phyloP scores from a whole-genome alignment of 2,329 filamentous ascomycete species.

The Aaosphaeria arxii region DNA sequence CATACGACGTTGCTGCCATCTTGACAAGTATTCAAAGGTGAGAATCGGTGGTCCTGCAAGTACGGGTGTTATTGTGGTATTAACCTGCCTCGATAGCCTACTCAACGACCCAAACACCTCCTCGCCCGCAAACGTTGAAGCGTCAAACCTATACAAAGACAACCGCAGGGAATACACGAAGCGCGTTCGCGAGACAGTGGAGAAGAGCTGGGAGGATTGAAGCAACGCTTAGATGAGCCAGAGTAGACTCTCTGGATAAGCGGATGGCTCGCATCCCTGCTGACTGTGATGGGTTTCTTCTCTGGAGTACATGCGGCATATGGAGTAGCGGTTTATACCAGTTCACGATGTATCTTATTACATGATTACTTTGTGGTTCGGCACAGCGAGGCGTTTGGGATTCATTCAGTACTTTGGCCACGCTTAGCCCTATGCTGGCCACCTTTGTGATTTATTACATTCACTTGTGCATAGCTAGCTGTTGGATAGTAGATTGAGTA shows the following conservation, averaged over 20 bases:
- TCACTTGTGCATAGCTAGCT: too few relatives aligned
- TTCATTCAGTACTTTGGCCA: not conserved
- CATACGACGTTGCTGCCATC: conserved; percentile 96
- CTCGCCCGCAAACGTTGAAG: conserved; percentile 95
- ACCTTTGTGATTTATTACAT: too few relatives aligned
- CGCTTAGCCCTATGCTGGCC: not conserved
- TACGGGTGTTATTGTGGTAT: not conserved
- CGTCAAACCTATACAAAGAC: conserved; percentile 97
- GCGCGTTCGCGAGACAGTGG: conserved; percentile 90
- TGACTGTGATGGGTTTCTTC: not conserved
- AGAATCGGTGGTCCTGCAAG: not conserved
- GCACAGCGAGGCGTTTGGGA: conserved; percentile 12
- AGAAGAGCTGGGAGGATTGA: conserved; percentile 98
- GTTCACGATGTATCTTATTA: not conserved
- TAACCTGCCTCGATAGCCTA: conserved; percentile 57
- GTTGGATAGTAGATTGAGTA: too few relatives aligned
- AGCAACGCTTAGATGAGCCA: not conserved
- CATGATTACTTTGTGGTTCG: not conserved
- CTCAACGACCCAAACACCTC: conserved; percentile 99
- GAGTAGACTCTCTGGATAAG: not conserved
- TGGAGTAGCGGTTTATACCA: not conserved
- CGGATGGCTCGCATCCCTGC: too few relatives aligned
- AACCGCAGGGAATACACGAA: conserved; percentile 97
- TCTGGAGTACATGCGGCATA: not conserved
- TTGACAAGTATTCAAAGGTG: conserved; percentile 97